Percentiles rank a stretch among this genome's conserved stretches.
phyloP scores from a whole-genome alignment of 345 rosid genomes.

The Salix udensis region DNA sequence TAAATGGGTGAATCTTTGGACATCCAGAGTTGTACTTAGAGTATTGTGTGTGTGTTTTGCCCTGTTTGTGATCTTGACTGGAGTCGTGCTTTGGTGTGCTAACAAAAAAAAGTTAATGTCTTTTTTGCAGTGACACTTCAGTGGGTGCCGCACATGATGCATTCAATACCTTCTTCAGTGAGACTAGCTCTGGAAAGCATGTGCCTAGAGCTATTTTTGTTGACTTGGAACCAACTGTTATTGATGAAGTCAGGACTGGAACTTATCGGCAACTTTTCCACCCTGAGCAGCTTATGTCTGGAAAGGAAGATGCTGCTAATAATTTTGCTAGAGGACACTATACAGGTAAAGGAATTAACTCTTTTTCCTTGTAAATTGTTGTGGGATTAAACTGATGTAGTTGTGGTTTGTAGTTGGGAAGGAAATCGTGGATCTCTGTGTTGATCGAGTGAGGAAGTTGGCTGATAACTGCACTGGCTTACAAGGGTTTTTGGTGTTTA shows the following conservation, averaged over 20 bases:
- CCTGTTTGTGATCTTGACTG: neutral
- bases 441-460: constrained; percentile 35
- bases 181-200: constrained; percentile 37
- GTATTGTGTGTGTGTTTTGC: neutral
- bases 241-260: constrained; percentile 36
- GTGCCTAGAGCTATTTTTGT: constrained; percentile 37
- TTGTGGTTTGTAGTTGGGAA: constrained; percentile 30
- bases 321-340: constrained; percentile 39
- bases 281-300: constrained; percentile 40
- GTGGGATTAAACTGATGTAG: neutral
- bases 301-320: constrained; percentile 42
- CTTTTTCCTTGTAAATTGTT: neutral
- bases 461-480: constrained; percentile 40
- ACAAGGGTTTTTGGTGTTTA: constrained; percentile 35
- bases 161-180: constrained; percentile 41
- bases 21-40: neutral
- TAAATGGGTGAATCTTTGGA: neutral
- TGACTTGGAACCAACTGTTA: constrained; percentile 37
- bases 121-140: constrained; percentile 25
- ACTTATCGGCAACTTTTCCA: constrained; percentile 31
- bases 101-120: constrained; percentile 1
- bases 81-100: neutral
- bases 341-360: constrained; percentile 15
- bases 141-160: constrained; percentile 31
- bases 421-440: constrained; percentile 38